These are phyloP conservation scores for Colletotrichum orchidophilum DNA, from an alignment of 2,329 filamentous ascomycete species.

Conservation along the genomic window DNA sequence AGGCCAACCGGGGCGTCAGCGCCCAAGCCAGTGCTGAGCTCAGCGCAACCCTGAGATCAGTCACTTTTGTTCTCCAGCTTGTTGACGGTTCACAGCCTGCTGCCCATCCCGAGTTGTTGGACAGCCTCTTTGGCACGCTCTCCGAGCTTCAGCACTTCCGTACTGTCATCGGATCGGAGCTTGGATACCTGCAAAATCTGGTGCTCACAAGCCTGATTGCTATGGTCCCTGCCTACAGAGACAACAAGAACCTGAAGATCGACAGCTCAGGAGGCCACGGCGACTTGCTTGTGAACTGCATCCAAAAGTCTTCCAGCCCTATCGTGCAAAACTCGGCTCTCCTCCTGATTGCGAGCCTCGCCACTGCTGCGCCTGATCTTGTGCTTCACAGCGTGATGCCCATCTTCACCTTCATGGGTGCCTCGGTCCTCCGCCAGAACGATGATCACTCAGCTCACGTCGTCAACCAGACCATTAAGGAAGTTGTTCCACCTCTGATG, in stretches of 20 bases:
- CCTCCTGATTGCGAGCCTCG: conserved; percentile 86
- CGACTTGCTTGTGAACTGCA: conserved; percentile 92
- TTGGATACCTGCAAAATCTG: conserved; percentile 89
- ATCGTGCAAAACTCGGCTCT: conserved; percentile 94
- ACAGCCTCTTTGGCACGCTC: conserved; percentile 84
- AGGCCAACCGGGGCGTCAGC: conserved; percentile 68
- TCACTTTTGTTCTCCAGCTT: conserved; percentile 89
- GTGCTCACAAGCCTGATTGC: conserved; percentile 83
- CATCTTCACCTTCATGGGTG: conserved; percentile 98
- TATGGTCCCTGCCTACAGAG: conserved; percentile 82
- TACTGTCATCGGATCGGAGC: conserved; percentile 81
- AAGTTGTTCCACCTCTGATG: conserved; percentile 92
- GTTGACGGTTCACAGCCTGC: conserved; percentile 83
- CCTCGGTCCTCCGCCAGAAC: conserved; percentile 87
- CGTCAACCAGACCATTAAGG: conserved; percentile 92
- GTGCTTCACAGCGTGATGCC: conserved; percentile 98
- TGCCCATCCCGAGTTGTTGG: conserved; percentile 79
- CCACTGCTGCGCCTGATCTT: conserved; percentile 86
- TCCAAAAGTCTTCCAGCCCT: conserved; percentile 89
- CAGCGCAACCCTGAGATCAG: conserved; percentile 73
- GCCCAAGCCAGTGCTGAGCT: conserved; percentile 72
- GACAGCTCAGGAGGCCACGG: conserved; percentile 84
- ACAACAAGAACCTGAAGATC: conserved; percentile 68
- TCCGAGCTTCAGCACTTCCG: conserved; percentile 88
- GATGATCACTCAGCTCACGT: conserved; percentile 98